These are phyloP conservation scores for Gentiana straminea DNA, from an alignment of 257 asterid genomes.

Conservation along the genomic window DNA sequence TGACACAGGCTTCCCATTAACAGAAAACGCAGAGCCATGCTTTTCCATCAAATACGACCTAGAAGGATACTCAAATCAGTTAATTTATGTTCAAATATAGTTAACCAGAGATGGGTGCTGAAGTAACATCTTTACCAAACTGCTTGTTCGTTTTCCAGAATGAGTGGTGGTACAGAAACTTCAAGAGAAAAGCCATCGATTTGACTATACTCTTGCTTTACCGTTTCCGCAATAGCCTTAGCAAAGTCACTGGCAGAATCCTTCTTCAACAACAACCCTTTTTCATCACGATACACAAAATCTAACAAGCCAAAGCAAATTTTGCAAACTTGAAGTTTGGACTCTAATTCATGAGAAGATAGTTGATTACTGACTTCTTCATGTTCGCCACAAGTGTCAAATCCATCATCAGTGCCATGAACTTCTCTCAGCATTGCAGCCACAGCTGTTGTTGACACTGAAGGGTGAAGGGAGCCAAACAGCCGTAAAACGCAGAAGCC, in stretches of 20 bases:
- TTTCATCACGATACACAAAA: constrained; percentile 40
- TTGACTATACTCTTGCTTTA: constrained; percentile 44
- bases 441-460: constrained; percentile 21
- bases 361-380: constrained; percentile 13
- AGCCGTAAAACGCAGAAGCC: constrained; percentile 45
- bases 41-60: constrained; percentile 56
- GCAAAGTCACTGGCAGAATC: constrained; percentile 45
- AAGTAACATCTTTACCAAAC: constrained; percentile 45
- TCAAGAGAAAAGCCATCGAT: constrained; percentile 58
- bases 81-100: background rate
- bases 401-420: constrained; percentile 18
- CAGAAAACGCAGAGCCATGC: constrained; percentile 48
- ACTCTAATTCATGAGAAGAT: constrained; percentile 18
- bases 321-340: constrained; percentile 37
- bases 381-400: constrained; percentile 15
- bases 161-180: constrained; percentile 54
- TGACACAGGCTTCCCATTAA: constrained; percentile 29
- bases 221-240: constrained; percentile 31
- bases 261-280: constrained; percentile 32
- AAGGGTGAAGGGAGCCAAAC: constrained; percentile 44
- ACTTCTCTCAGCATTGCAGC: constrained; percentile 31
- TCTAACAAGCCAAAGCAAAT: constrained; percentile 71
- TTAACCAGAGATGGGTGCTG: constrained; percentile 8
- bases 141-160: constrained; percentile 57
- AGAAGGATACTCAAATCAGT: constrained; percentile 11